Evolutionary conservation across 345 rosid species (phyloP), one percentile per base, ranked within the genome.

Genomic region (Turnera subulata): DNA sequence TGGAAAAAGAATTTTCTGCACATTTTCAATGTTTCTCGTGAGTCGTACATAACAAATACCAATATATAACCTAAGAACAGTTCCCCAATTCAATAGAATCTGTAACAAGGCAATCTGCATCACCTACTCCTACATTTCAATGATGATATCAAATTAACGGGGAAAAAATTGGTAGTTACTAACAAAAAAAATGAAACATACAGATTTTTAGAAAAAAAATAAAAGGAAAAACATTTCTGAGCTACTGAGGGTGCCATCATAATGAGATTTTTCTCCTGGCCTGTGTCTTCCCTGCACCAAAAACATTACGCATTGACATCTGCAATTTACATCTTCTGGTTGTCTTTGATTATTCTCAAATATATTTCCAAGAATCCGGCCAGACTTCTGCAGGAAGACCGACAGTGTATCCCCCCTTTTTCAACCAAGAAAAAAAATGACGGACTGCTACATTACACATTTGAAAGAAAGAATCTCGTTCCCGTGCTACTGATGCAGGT

Each of bases 101-200:
- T 75, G 78, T 73, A 73, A 75, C 68, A 80, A 50, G 70, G 73
- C 76, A 75, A 72, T 68, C 68, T 73, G 70, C 73, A 66, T 70
- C 33, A 53, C 55, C 82, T 82, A 73, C 76, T 66, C 74, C 82
- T 75, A 80, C 55, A 69, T 20, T 63, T 72, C 65, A 74, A 62
- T 46, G 29, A 46, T 50, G 46, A 58, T 72, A 69, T 59, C 55
- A 24, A 54, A 60, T 57, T 55, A 45, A 57, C 16, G 17, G 23
- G 35, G 14, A 6, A 52, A 69, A 72, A 60, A 49, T 33, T 50
- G 58, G 51, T 50, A 46, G 52, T 54, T 52, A 61, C 65, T 58
- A 56, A 59, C 62, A 65, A 73, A 75, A 68, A 64, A 39, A 42
- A 39, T 58, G 62, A 26, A 49, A 63, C 23, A 47, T n/a, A 5